Percentiles rank a stretch among this genome's conserved stretches.
Conservation (phyloP, 768 basidiomycete species). For the Suillus occidentalis region DNA sequence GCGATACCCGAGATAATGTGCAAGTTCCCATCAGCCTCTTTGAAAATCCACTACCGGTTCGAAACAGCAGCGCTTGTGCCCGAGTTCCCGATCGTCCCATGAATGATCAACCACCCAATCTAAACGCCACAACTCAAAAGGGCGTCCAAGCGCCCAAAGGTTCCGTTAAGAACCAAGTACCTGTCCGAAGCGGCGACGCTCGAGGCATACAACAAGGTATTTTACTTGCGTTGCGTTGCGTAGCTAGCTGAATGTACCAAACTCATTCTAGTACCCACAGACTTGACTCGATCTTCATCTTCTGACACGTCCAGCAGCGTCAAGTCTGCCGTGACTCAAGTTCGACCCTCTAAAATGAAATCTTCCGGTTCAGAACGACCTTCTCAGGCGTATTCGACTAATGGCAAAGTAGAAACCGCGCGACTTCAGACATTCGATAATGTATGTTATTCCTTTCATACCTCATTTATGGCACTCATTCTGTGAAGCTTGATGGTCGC, state of each 20-base stretch:
- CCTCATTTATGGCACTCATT: neutral
- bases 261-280: neutral
- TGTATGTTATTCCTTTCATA: neutral
- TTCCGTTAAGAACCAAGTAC: neutral
- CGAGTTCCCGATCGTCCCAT: too few relatives aligned
- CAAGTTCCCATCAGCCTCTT: too few relatives aligned
- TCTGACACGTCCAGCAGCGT: neutral
- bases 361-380: neutral
- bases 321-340: neutral
- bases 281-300: neutral
- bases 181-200: neutral
- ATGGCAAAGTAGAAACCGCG: neutral
- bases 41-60: too few relatives aligned
- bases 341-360: neutral
- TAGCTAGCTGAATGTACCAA: too few relatives aligned
- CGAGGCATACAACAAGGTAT: neutral
- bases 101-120: too few relatives aligned
- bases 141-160: neutral
- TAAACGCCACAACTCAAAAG: neutral
- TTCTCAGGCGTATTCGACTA: neutral
- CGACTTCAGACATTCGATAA: neutral
- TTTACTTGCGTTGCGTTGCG: too few relatives aligned
- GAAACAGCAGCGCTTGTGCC: too few relatives aligned
- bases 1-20: too few relatives aligned
- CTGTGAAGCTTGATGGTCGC: neutral